Evolutionary conservation across 768 basidiomycete species (phyloP).

Genomic region (Hydnomerulius pinastri): DNA sequence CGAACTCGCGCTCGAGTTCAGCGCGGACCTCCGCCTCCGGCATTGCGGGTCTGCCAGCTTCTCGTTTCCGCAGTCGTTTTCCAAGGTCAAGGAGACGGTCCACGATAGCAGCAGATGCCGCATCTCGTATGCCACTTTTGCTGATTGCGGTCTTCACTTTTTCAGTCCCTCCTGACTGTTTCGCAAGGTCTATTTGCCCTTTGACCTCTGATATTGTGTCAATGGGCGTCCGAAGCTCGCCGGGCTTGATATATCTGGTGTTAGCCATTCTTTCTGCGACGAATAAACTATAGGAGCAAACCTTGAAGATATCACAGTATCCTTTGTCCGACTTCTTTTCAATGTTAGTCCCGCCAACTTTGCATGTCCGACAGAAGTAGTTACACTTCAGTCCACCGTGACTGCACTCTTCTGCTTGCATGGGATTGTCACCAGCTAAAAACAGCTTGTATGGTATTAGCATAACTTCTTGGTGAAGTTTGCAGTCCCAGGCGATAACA

Average conservation of each 20-base stretch:
- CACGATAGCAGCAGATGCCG: neutral
- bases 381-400: slow-evolving; percentile 35
- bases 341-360: slow-evolving; percentile 28
- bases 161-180: neutral
- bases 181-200: slow-evolving; percentile 1
- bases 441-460: slow-evolving; percentile 25
- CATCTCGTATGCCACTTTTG: neutral
- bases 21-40: neutral
- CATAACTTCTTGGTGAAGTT: slow-evolving; percentile 23
- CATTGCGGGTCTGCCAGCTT: neutral
- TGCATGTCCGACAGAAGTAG: slow-evolving; percentile 34
- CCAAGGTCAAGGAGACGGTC: slow-evolving; percentile 2
- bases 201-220: slow-evolving; percentile 1
- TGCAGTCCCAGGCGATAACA: slow-evolving; percentile 25
- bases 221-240: neutral
- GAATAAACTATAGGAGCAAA: slow-evolving; percentile 5
- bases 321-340: slow-evolving; percentile 29
- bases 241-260: neutral
- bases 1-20: neutral
- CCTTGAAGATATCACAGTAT: slow-evolving; percentile 22
- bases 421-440: slow-evolving; percentile 34
- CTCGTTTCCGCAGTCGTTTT: slow-evolving; percentile 1
- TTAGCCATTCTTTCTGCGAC: neutral
- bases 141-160: slow-evolving; percentile 1
- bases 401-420: slow-evolving; percentile 38